Evolutionary conservation across 2,329 filamentous ascomycete genomes (phyloP), one percentile per base, ranked within the genome.

Genomic region (Diaporthe batatas): DNA sequence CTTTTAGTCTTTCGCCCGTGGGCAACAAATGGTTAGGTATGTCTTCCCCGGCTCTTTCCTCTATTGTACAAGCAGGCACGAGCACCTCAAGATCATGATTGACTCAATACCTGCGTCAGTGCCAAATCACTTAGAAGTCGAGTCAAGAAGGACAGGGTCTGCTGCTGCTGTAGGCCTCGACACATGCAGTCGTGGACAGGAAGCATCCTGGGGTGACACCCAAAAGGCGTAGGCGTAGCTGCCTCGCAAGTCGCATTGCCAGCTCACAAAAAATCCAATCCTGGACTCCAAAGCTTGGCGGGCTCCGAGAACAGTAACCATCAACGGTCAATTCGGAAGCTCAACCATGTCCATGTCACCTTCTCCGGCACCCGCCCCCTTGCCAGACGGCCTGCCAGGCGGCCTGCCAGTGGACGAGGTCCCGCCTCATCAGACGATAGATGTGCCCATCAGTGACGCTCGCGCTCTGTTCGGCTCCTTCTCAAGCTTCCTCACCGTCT

Each of bases 401-500:
- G n/a, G 32, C 25, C 47, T 69, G 11, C 68, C 47, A 29, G 62
- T 12, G 51, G 65, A 49, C 29, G 62, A 70, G 42, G 47, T 68
- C 18, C 32, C 57, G 2, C 70, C 70, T 6, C 71, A 70, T 6
- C 71, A 70, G 42, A 71, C 71, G 8, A 70, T 68, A 74, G 69
- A 76, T 39, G 54, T 87, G 73, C 77, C 83, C 29, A 75, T 81
- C 12, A 75, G 79, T 25, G 78, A 84, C 84, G 90, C 84, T 79
- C 87, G 80, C 81, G 85, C 80, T 68, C 89, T 95, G 76, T 88
- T 95, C 76, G 83, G 86, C 72, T 89, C 91, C 68, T 95, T 97
- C 83, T 90, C 89, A 75, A 90, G 91, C 79, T 98, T 98, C 84
- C 89, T 98, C 71, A 93, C 91, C 74, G 91, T 96, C 75, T 90